Evolutionary conservation across 2,329 filamentous ascomycete genomes (phyloP).

Genomic region (Xylaria arbuscula): DNA sequence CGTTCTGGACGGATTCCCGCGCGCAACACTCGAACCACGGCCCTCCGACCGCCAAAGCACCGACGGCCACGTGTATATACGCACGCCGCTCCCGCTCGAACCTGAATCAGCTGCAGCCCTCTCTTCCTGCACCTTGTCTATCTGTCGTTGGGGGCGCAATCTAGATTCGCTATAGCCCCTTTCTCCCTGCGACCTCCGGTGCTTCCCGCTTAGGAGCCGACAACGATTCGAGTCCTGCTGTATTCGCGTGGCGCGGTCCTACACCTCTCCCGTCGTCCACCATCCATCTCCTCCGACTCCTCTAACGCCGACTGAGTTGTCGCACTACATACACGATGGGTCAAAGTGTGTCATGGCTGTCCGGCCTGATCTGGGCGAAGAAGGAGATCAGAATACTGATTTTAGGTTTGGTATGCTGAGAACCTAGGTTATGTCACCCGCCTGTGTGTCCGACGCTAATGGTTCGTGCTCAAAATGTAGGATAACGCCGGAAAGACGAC

Average conservation of each 20-base stretch:
- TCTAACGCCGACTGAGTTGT: background rate
- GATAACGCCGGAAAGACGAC: slow-evolving; percentile 99
- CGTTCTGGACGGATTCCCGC: slow-evolving; percentile 4
- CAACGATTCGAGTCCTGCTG: slow-evolving; percentile 4
- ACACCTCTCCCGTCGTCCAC: slow-evolving; percentile 5
- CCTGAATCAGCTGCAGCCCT: slow-evolving; percentile 5
- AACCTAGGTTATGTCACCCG: slow-evolving; percentile 12
- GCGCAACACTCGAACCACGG: slow-evolving; percentile 9
- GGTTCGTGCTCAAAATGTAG: slow-evolving; percentile 58
- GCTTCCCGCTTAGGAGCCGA: slow-evolving; percentile 12
- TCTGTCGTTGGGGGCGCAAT: slow-evolving; percentile 10
- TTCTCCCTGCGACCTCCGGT: slow-evolving; percentile 16
- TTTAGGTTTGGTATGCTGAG: slow-evolving; percentile 79
- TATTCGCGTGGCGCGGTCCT: slow-evolving; percentile 22
- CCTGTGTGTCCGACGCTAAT: slow-evolving; percentile 27
- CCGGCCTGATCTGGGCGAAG: slow-evolving; percentile 83
- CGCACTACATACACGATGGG: slow-evolving; percentile 61
- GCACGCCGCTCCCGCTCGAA: background rate
- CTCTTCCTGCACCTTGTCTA: background rate
- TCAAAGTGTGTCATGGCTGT: slow-evolving; percentile 75
- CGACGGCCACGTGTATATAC: slow-evolving; percentile 5
- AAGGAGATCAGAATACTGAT: slow-evolving; percentile 99
- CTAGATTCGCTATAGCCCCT: slow-evolving; percentile 28
- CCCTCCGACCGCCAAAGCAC: background rate
- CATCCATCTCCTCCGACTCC: background rate